phyloP scores from a whole-genome alignment of 129 eudicot species.

The Flaveria robusta region DNA sequence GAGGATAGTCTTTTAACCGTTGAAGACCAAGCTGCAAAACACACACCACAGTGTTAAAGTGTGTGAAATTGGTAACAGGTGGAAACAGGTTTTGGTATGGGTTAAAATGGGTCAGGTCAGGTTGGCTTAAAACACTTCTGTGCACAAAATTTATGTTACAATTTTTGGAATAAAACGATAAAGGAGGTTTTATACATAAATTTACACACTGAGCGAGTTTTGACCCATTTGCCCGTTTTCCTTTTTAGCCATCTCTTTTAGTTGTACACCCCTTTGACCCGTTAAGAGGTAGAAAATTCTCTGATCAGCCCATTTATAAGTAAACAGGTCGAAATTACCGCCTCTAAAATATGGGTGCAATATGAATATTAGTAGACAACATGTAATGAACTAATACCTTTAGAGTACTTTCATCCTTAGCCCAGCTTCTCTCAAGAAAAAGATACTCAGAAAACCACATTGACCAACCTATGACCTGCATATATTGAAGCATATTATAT shows the following conservation, averaged over 20 bases:
- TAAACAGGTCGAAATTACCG: not conserved
- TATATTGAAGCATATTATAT: constrained; percentile 19
- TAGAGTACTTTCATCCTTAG: constrained; percentile 77
- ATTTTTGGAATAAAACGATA: not conserved
- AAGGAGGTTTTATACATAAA: not conserved
- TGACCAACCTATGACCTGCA: constrained; percentile 98
- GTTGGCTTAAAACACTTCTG: not conserved
- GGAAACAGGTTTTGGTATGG: not conserved
- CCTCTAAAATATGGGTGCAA: not conserved
- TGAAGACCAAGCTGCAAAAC: constrained; percentile 68
- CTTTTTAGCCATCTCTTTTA: not conserved
- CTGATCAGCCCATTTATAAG: not conserved
- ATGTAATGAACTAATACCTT: constrained; percentile 50
- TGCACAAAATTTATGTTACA: not conserved
- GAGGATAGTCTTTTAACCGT: constrained; percentile 75
- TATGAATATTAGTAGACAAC: constrained; percentile 10
- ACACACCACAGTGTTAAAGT: not conserved
- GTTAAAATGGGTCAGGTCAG: not conserved
- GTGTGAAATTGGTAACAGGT: not conserved
- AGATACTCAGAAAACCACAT: constrained; percentile 99
- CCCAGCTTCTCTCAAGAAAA: constrained; percentile 95
- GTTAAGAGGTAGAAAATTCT: not conserved
- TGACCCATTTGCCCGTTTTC: not conserved
- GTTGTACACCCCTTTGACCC: not conserved
- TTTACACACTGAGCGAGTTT: not conserved